These are phyloP conservation scores for Citrus australasica DNA, from an alignment of 345 rosid genomes.

Conservation along the genomic window DNA sequence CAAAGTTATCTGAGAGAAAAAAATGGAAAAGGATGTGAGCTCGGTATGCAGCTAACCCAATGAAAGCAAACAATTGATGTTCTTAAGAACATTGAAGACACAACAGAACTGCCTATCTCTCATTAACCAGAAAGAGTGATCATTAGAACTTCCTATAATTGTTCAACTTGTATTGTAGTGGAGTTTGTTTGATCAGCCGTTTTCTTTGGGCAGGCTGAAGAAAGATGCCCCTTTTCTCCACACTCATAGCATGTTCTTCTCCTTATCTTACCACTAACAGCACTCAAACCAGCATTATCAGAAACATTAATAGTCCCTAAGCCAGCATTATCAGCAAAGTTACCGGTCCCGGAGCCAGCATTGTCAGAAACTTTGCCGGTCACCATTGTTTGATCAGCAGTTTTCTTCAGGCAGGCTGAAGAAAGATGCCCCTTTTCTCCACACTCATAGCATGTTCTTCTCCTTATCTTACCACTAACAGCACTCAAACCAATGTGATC, in stretches of 20 bases:
- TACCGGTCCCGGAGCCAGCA: not conserved
- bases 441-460: constrained; percentile 75
- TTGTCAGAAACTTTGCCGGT: not conserved
- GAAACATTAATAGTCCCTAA: not conserved
- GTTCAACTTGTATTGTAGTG: constrained; percentile 7
- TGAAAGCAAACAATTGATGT: not conserved
- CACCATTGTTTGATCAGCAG: constrained; percentile 19
- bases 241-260: constrained; percentile 77
- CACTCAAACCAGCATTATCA: constrained; percentile 3
- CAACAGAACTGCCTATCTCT: not conserved
- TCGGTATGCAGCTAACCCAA: not conserved
- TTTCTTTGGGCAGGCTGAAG: constrained; percentile 71
- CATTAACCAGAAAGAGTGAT: not conserved
- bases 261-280: constrained; percentile 59
- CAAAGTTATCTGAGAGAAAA: not conserved
- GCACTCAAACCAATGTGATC: constrained; percentile 6
- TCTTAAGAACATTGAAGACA: not conserved
- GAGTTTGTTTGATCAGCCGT: constrained; percentile 23
- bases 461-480: constrained; percentile 59
- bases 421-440: constrained; percentile 81
- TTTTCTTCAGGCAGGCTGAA: constrained; percentile 64
- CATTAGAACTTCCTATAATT: not conserved
- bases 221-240: constrained; percentile 76
- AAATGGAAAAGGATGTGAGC: not conserved
- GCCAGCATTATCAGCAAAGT: not conserved